Base-by-base conservation (phyloP, 2,329 filamentous ascomycete genomes). In the Elsinoe ampelina region DNA sequence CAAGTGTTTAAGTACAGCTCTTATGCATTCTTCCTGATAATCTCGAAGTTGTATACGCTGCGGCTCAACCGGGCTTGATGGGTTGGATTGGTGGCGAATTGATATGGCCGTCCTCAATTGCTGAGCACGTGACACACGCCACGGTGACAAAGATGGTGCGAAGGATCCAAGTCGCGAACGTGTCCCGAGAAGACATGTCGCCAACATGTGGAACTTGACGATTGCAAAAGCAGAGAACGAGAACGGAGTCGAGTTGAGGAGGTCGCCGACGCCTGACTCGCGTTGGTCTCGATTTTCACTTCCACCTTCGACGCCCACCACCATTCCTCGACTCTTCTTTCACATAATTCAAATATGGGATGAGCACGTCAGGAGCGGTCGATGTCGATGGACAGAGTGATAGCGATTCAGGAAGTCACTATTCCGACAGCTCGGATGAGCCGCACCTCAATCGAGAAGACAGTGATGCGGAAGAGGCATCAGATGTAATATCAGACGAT, bases 1-100 rank as follows among this genome's bases (percentile, higher is more conserved):
- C 0, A 95, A 67, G 57, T 88, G 81, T 2, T 77, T 70, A 1
- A 95, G 71, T 2, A 95, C 86, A 0, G 89, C 82, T 64, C 85
- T 79, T 57, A 95, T 95, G 66, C 88, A 92, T 77, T 95, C 89
- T 74, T 92, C 83, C 67, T 95, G 90, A 65, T 95, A 95, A 62
- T 86, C 77, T 61, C 90, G 84, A 39, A 95, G 81, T 58, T 78
- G 77, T 54, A 89, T 71, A n/a, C 17, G 26, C 10, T 15, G 11
- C 12, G 10, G 17, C 15, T 35, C 34, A 35, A 15, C 48, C 19
- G n/a, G 34, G 47, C 30, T 34, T 39, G 48, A 36, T 20, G 26
- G 2, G 13, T 17, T 22, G 15, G 13, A 4, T 38, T 20, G 34
- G 48, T 52, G 34, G 15, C 48, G 30, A 15, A 35, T 15, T 13